Conservation (phyloP, 306 rosid genomes). For the Sphenostylis stenocarpa region DNA sequence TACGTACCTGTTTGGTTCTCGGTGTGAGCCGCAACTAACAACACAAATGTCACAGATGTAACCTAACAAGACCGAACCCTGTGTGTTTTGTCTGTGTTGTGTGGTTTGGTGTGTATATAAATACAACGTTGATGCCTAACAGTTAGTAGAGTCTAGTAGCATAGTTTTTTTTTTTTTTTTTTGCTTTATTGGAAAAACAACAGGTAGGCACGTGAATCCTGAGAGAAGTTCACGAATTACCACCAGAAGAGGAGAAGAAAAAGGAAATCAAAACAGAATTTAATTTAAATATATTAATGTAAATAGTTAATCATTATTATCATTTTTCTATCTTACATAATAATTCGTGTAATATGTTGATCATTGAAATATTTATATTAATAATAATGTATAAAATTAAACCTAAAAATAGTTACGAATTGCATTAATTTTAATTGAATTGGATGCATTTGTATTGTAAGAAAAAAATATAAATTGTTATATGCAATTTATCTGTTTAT, state of each 20-base stretch:
- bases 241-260: neutral
- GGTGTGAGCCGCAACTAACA: conserved; percentile 23
- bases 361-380: no score
- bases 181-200: neutral
- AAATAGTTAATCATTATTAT: no score
- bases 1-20: neutral
- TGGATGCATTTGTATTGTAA: neutral
- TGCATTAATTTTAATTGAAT: no score
- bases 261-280: neutral
- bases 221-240: neutral
- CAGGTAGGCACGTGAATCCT: neutral
- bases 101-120: neutral
- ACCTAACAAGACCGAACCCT: conserved; percentile 25
- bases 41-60: conserved; percentile 24
- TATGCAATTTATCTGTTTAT: neutral
- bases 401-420: no score
- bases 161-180: neutral
- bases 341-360: no score
- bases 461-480: neutral
- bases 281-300: neutral
- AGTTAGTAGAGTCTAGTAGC: neutral
- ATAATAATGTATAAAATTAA: no score
- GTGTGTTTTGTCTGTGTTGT: neutral
- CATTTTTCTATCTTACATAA: no score
- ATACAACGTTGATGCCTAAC: neutral